Percentiles rank a stretch among this genome's conserved stretches.
Evolutionary conservation across 192 early-diverging fungal genomes (phyloP).

Genomic region (Haplosporangium gracile): DNA sequence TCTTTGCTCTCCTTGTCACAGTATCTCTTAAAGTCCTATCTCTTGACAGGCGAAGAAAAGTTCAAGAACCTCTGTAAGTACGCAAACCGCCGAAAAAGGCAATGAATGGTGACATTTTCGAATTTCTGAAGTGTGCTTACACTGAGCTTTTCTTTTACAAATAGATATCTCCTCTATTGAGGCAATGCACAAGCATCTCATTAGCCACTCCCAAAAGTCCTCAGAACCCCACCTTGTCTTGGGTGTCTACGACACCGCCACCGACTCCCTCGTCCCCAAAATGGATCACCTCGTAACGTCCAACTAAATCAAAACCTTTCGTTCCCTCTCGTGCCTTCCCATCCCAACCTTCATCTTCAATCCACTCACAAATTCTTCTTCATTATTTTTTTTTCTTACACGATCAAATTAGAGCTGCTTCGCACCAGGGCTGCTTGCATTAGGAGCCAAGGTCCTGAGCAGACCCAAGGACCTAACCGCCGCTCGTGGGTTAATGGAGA

Average conservation of each 20-base stretch:
- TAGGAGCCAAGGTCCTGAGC: slow-evolving; percentile 66
- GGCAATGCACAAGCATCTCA: slow-evolving; percentile 33
- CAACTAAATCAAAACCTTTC: neutral
- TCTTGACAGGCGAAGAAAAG: slow-evolving; percentile 20
- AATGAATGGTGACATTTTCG: neutral
- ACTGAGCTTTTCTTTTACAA: neutral
- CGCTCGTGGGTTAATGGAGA: slow-evolving; percentile 75
- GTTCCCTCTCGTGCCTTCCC: neutral
- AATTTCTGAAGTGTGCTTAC: neutral
- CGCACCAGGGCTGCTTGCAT: slow-evolving; percentile 75
- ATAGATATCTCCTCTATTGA: slow-evolving; percentile 29
- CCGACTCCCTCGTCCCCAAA: slow-evolving; percentile 56
- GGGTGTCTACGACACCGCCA: slow-evolving; percentile 29
- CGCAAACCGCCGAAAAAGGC: neutral
- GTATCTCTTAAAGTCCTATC: slow-evolving; percentile 38
- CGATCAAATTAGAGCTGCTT: slow-evolving; percentile 70
- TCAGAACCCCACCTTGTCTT: slow-evolving; percentile 15
- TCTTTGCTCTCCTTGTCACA: neutral
- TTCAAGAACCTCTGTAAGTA: slow-evolving; percentile 34
- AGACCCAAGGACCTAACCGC: slow-evolving; percentile 67
- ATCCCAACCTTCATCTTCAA: no score
- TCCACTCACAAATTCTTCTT: neutral
- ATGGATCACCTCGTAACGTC: slow-evolving; percentile 77
- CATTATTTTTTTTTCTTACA: no score
- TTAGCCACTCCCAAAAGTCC: slow-evolving; percentile 26